Evolutionary conservation across 768 basidiomycete species (phyloP), one percentile per base, ranked within the genome.

Genomic region (Tylopilus felleus): DNA sequence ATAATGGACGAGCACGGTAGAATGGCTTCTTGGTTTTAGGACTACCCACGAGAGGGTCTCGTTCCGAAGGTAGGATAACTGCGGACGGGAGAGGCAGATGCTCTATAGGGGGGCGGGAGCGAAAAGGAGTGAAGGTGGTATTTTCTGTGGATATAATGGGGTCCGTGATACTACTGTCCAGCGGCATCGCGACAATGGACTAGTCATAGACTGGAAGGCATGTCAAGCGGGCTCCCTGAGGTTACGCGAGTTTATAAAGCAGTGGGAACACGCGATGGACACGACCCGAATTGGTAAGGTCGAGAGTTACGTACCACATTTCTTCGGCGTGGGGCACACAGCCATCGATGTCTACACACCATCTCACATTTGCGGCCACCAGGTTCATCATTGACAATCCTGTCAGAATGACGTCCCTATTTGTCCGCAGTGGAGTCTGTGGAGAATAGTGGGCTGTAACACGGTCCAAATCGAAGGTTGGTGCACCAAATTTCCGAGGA

Each of bases 1-100:
- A 80, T 56, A 80, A 57, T 36, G 79, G 79, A 36, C 78, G 68
- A 3, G 78, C 72, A 48, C 79, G 76, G 56, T 78, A 80, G 65
- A 78, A 80, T 1, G 78, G 75, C 56, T 80, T 80, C 67, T 72
- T 74, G 5, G 35, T 25, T 31, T 56, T 55, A 41, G 51, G 52
- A 43, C 43, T 14, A 13, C 63, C 68, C 13, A 77, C 55, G 22
- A 77, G 65, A 29, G 70, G 69, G 44, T 67, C 61, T 1, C 49
- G 60, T 59, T 77, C 75, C 1, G 71, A 63, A 14, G 70, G 64
- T n/a, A 52, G 39, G 57, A 28, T 16, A 27, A 35, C 39, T 14
- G 55, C 52, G 7, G 52, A 53, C 21, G 53, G 13, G 13, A 58
- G 35, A 28, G 58, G 55, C 27, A 64, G 56, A 23, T 57, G 48